These are phyloP conservation scores for Xylaria arbuscula DNA, from an alignment of 2,329 filamentous ascomycete genomes.

Conservation along the genomic window DNA sequence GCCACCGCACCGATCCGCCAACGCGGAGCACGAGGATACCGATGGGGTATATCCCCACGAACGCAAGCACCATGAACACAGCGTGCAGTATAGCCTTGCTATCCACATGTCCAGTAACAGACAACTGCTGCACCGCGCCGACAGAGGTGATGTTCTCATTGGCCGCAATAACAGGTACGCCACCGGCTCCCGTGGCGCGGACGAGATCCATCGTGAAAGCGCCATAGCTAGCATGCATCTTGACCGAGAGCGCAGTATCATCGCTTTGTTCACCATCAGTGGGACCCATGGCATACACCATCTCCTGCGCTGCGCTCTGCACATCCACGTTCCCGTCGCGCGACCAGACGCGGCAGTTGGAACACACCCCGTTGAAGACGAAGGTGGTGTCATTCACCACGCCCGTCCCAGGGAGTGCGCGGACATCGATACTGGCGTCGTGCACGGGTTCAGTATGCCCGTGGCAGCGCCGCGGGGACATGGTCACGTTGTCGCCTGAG, in stretches of 20 bases:
- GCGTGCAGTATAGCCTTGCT: constrained; percentile 58
- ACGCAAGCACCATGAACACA: constrained; percentile 65
- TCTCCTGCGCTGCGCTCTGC: constrained; percentile 58
- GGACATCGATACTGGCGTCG: constrained; percentile 57
- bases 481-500: constrained; percentile 61
- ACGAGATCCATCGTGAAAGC: constrained; percentile 67
- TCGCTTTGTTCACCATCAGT: constrained; percentile 57
- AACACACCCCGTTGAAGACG: constrained; percentile 64
- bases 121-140: constrained; percentile 50
- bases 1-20: constrained; percentile 64
- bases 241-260: constrained; percentile 57
- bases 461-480: constrained; percentile 64
- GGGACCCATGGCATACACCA: constrained; percentile 68
- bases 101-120: constrained; percentile 50
- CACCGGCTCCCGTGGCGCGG: constrained; percentile 59
- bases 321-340: constrained; percentile 56
- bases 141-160: constrained; percentile 45
- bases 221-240: constrained; percentile 65
- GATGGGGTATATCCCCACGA: constrained; percentile 66
- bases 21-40: constrained; percentile 66
- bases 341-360: constrained; percentile 64
- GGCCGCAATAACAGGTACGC: constrained; percentile 55
- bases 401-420: constrained; percentile 60
- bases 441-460: constrained; percentile 65
- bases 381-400: constrained; percentile 58